Percentiles rank a stretch among this genome's conserved stretches.
These are phyloP conservation scores for Tetrahymena borealis DNA, from an alignment of 73 alveolate species.

Conservation along the genomic window DNA sequence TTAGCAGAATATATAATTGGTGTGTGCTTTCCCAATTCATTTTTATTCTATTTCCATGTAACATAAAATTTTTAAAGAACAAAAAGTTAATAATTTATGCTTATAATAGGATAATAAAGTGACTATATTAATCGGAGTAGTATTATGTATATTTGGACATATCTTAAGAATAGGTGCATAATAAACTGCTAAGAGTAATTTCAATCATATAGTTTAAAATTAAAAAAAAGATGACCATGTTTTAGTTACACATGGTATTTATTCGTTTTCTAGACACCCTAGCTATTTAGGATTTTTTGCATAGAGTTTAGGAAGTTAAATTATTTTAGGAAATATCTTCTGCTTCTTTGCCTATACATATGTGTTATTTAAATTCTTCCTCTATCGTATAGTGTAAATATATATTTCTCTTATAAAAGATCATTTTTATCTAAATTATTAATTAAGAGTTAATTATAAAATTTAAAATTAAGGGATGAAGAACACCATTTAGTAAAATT, in stretches of 20 bases:
- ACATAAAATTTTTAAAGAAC: not conserved
- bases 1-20: constrained; percentile 43
- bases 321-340: constrained; percentile 66
- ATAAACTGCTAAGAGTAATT: constrained; percentile 70
- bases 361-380: constrained; percentile 62
- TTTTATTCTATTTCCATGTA: not conserved
- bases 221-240: constrained; percentile 59
- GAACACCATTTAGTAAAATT: constrained; percentile 62
- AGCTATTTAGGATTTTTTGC: constrained; percentile 83
- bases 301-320: constrained; percentile 77
- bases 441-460: too few species aligned
- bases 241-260: constrained; percentile 68
- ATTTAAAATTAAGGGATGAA: constrained; percentile 48
- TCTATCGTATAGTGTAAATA: constrained; percentile 31
- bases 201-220: constrained; percentile 61
- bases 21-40: constrained; percentile 19
- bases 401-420: not conserved
- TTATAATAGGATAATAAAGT: not conserved
- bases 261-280: constrained; percentile 77
- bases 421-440: not conserved
- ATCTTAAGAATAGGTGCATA: constrained; percentile 73
- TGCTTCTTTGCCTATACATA: constrained; percentile 55
- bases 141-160: constrained; percentile 63
- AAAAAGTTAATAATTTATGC: not conserved
- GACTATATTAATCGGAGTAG: constrained; percentile 32